Conservation (phyloP, 176 grass and related monocot genomes). For the Lolium perenne region DNA sequence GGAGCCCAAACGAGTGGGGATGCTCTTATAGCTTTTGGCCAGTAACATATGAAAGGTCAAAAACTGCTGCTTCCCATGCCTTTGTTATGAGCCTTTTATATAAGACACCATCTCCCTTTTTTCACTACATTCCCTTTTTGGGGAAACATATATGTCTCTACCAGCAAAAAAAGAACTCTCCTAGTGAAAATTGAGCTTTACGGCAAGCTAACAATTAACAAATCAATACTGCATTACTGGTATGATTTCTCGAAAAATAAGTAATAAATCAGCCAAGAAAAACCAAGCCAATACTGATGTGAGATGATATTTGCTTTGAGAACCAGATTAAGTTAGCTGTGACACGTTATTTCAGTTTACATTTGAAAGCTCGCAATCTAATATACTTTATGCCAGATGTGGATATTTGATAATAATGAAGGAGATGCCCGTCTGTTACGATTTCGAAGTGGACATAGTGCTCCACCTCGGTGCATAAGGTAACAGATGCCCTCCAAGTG, state of each 20-base stretch:
- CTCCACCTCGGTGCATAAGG: conserved; percentile 91
- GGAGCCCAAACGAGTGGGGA: too few species aligned
- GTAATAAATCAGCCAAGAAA: conserved; percentile 21
- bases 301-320: neutral
- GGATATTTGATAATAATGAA: conserved; percentile 96
- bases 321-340: conserved; percentile 17
- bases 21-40: neutral
- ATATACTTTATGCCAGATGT: conserved; percentile 70
- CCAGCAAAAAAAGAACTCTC: neutral
- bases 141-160: too few species aligned
- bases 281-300: neutral
- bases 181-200: neutral
- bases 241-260: neutral
- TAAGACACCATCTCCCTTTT: conserved; percentile 1
- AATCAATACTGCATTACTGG: neutral
- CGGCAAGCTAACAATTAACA: neutral
- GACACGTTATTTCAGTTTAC: conserved; percentile 13
- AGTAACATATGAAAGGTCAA: conserved; percentile 5
- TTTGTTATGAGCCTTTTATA: neutral
- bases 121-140: too few species aligned
- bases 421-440: conserved; percentile 89
- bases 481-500: conserved; percentile 36
- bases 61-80: neutral
- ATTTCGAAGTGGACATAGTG: conserved; percentile 98
- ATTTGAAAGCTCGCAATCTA: conserved; percentile 17